Conservation (phyloP, 805 yeast genomes). For the Pichia heedii region DNA sequence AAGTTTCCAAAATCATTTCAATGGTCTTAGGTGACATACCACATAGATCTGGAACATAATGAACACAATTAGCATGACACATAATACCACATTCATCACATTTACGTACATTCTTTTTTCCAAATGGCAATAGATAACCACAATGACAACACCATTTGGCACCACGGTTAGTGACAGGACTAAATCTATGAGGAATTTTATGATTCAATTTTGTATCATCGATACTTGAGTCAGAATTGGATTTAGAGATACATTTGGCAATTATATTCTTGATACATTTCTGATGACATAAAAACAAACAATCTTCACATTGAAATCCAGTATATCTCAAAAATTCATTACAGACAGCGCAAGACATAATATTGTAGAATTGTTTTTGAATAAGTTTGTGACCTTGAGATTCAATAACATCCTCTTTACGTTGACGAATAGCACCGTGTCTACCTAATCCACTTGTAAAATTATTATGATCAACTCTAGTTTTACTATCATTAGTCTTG, state of each 20-base stretch:
- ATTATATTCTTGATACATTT: conserved; percentile 75
- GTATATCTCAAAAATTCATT: conserved; percentile 86
- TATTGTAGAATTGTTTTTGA: conserved; percentile 88
- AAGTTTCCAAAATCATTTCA: conserved; percentile 75
- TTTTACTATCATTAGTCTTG: conserved; percentile 41
- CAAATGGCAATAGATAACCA: conserved; percentile 94
- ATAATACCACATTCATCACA: conserved; percentile 91
- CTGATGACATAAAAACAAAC: conserved; percentile 71
- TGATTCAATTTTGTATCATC: conserved; percentile 84
- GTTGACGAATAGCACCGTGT: conserved; percentile 95
- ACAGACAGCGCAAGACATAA: conserved; percentile 96
- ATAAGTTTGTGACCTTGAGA: conserved; percentile 97
- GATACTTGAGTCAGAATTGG: conserved; percentile 57
- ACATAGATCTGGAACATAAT: conserved; percentile 94
- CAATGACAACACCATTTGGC: conserved; percentile 99
- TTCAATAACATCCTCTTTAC: conserved; percentile 84
- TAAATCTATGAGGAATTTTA: conserved; percentile 94
- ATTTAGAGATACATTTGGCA: conserved; percentile 73
- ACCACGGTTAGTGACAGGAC: conserved; percentile 83
- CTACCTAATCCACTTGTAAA: conserved; percentile 69
- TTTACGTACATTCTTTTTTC: conserved; percentile 83
- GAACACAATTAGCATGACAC: conserved; percentile 90
- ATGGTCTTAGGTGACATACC: conserved; percentile 99
- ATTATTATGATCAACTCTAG: conserved; percentile 37
- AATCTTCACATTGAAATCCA: conserved; percentile 83